phyloP scores from a whole-genome alignment of 2,329 filamentous ascomycete genomes.

The Alternaria arborescens region DNA sequence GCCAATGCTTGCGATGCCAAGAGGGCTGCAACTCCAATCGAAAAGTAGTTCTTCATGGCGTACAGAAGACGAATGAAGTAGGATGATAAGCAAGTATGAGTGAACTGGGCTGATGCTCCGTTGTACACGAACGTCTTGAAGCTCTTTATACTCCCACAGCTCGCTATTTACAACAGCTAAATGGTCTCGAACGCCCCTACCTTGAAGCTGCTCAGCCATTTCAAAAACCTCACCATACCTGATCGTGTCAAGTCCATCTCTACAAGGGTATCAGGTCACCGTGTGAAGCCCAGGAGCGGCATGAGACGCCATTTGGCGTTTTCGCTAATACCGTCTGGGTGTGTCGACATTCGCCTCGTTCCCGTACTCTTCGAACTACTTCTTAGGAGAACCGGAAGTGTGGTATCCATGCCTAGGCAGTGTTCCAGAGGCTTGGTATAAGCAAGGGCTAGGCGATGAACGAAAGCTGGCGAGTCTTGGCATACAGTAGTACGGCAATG shows the following conservation, averaged over 20 bases:
- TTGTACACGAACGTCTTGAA: slow-evolving; percentile 2
- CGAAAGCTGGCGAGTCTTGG: neutral
- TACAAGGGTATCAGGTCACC: slow-evolving; percentile 4
- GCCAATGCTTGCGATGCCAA: slow-evolving; percentile 26
- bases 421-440: slow-evolving; percentile 15
- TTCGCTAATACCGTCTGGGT: slow-evolving; percentile 13
- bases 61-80: neutral
- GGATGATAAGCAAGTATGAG: slow-evolving; percentile 15
- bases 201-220: slow-evolving; percentile 3
- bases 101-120: slow-evolving; percentile 12
- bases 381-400: neutral
- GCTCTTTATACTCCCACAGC: slow-evolving; percentile 17
- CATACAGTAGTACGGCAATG: slow-evolving; percentile 1
- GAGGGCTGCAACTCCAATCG: slow-evolving; percentile 21
- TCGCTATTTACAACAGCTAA: neutral
- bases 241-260: neutral
- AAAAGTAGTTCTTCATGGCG: slow-evolving; percentile 26
- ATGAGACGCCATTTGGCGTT: slow-evolving; percentile 1
- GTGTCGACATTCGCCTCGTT: slow-evolving; percentile 5
- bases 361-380: slow-evolving; percentile 3
- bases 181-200: neutral
- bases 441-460: slow-evolving; percentile 7
- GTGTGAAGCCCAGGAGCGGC: neutral
- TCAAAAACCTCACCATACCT: neutral
- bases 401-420: slow-evolving; percentile 8